Percentiles rank a stretch among this genome's conserved stretches.
Conservation (phyloP, 1,284 basidiomycete genomes). For the Apiotrichum mycotoxinovorans region DNA sequence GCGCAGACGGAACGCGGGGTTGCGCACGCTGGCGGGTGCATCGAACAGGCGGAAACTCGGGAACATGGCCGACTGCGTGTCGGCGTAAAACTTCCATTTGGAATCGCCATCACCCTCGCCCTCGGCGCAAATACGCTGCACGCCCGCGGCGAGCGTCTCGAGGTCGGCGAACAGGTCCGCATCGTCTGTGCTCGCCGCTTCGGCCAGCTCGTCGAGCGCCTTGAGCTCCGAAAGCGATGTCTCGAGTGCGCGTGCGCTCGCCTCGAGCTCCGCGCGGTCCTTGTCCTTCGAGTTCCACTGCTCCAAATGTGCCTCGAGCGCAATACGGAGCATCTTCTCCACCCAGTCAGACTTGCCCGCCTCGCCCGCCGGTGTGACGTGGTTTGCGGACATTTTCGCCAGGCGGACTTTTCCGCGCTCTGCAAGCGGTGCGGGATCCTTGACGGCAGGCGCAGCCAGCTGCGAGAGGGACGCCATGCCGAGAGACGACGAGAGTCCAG, state of each 20-base stretch:
- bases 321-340: constrained; percentile 14
- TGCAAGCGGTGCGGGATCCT: neutral
- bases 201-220: constrained; percentile 32
- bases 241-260: constrained; percentile 22
- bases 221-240: constrained; percentile 34
- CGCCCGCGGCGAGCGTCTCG: constrained; percentile 23
- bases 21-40: neutral
- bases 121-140: constrained; percentile 3
- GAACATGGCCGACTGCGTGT: constrained; percentile 8
- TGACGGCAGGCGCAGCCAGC: neutral
- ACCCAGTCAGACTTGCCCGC: constrained; percentile 34
- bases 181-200: constrained; percentile 8
- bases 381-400: constrained; percentile 34
- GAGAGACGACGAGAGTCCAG: neutral
- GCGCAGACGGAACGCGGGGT: constrained; percentile 15
- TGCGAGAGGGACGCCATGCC: neutral
- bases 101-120: constrained; percentile 1
- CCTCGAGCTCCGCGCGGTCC: constrained; percentile 15
- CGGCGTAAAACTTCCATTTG: constrained; percentile 6
- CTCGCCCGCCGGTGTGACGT: constrained; percentile 31
- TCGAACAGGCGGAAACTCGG: constrained; percentile 18
- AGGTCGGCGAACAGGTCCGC: constrained; percentile 37
- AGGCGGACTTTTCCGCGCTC: constrained; percentile 27
- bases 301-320: constrained; percentile 30
- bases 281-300: constrained; percentile 28